phyloP scores from a whole-genome alignment of 108 stramenopile genomes.

The Cylindrotheca closterium region DNA sequence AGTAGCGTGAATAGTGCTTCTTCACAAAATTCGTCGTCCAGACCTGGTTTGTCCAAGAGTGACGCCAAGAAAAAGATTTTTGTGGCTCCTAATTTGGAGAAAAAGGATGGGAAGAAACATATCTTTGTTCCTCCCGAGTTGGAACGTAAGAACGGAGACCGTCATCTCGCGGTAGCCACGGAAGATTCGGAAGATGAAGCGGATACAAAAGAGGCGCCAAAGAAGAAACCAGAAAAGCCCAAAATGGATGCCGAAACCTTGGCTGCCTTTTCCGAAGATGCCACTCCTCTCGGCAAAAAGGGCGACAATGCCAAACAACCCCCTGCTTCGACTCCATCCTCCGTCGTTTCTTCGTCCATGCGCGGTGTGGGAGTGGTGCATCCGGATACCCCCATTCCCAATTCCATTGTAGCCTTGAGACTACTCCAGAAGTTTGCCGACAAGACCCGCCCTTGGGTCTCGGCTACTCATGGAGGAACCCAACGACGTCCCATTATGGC shows the following conservation, averaged over 20 bases:
- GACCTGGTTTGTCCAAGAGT: background rate
- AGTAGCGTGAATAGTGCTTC: background rate
- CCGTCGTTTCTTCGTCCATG: conserved; percentile 8
- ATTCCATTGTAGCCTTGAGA: conserved; percentile 56
- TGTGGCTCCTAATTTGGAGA: background rate
- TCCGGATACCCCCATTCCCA: conserved; percentile 49
- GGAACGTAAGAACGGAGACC: too few relatives aligned
- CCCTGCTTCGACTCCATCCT: conserved; percentile 2
- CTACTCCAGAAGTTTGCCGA: conserved; percentile 69
- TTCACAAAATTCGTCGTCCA: background rate
- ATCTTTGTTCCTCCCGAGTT: too few relatives aligned
- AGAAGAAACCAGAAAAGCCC: background rate
- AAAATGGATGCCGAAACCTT: conserved; percentile 8
- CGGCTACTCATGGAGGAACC: conserved; percentile 61
- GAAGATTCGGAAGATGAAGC: background rate
- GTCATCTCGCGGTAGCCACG: background rate
- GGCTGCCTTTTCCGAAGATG: conserved; percentile 15
- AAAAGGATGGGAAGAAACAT: background rate
- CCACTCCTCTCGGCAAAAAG: background rate
- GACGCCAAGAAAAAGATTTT: conserved; percentile 2
- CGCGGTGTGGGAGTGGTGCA: conserved; percentile 27
- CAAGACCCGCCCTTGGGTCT: conserved; percentile 53
- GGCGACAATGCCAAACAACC: background rate
- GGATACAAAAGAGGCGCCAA: background rate
- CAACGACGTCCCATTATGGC: conserved; percentile 34